A percentile compares a stretch with the other conserved stretches of the same genome.
These are phyloP conservation scores for Vinca minor DNA, from an alignment of 257 asterid genomes.

Conservation along the genomic window DNA sequence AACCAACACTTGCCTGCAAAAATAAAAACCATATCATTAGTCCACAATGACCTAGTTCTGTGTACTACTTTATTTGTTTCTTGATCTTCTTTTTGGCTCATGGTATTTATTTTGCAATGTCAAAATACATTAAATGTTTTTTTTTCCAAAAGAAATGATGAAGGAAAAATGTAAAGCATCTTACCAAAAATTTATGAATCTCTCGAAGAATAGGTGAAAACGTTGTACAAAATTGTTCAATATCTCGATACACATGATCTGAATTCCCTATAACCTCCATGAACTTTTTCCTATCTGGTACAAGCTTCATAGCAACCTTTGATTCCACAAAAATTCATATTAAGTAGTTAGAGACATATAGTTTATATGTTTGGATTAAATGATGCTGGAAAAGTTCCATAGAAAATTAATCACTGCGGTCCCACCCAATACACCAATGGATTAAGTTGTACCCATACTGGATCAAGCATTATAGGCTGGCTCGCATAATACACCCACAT, in stretches of 20 bases:
- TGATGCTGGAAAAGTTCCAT: too few relatives aligned
- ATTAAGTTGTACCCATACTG: too few relatives aligned
- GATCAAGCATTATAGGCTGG: too few relatives aligned
- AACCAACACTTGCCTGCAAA: slow-evolving; percentile 44
- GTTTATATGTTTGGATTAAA: too few relatives aligned
- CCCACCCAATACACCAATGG: too few relatives aligned
- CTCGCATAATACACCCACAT: too few relatives aligned
- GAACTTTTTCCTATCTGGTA: slow-evolving; percentile 70
- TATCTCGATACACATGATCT: slow-evolving; percentile 36
- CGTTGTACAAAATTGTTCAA: slow-evolving; percentile 42
- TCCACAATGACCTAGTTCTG: background rate
- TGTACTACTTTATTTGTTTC: too few relatives aligned
- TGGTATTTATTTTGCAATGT: too few relatives aligned
- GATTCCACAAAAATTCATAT: background rate
- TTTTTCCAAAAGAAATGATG: background rate
- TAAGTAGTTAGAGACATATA: background rate
- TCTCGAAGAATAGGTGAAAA: slow-evolving; percentile 50
- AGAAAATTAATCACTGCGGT: too few relatives aligned
- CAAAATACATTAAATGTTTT: too few relatives aligned
- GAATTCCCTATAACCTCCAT: slow-evolving; percentile 55
- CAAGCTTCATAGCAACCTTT: slow-evolving; percentile 64
- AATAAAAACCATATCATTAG: background rate
- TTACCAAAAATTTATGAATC: slow-evolving; percentile 65
- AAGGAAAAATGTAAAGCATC: background rate
- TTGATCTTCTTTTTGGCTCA: too few relatives aligned